Evolutionary conservation across 2,329 filamentous ascomycete genomes (phyloP), one percentile per base, ranked within the genome.

Genomic region (Paecilomyces dactylethromorphus): DNA sequence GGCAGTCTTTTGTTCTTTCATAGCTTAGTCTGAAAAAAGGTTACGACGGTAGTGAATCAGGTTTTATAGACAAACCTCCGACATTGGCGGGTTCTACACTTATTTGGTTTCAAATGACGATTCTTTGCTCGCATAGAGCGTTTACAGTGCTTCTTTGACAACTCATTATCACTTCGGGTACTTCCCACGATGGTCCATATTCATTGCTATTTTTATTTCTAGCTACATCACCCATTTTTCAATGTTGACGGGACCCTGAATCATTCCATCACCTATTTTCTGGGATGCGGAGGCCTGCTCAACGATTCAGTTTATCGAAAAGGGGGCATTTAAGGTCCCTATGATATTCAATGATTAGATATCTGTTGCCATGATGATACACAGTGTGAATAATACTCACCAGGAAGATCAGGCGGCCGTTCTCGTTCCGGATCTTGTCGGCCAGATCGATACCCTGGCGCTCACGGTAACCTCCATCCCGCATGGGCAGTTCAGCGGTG

Each of bases 371-470:
- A n/a, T 45, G n/a, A n/a, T 33, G 32, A n/a, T 45, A 18, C 15
- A 21, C 7, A 8, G 39, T 21, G 10, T 45, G 5, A 10, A 18
- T 45, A 22, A 8, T 22, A 54, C 61, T 56, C 15, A 64, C 64
- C 52, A 60, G 21, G 12, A 62, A 66, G 29, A 53, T 56, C 53
- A 66, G 55, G 18, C 58, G 56, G 3, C 64, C 64, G 55, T 65
- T 58, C 29, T 53, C 24, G 31, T 65, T 65, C 22, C 22, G 18
- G 24, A 66, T 66, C 57, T 64, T 65, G 52, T 66, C 63, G 6
- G 58, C 54, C 31, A 66, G 22, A 15, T 59, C 56, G 13, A 66
- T 53, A 0, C 64, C 64, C 58, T 66, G 64, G 6, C 58, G 59
- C 18, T 60, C 64, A 12, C 57, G 35, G 7, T 54, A 62, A 2